Conservation (phyloP, 106 monocot genomes). For the Xerophyta viscosa region DNA sequence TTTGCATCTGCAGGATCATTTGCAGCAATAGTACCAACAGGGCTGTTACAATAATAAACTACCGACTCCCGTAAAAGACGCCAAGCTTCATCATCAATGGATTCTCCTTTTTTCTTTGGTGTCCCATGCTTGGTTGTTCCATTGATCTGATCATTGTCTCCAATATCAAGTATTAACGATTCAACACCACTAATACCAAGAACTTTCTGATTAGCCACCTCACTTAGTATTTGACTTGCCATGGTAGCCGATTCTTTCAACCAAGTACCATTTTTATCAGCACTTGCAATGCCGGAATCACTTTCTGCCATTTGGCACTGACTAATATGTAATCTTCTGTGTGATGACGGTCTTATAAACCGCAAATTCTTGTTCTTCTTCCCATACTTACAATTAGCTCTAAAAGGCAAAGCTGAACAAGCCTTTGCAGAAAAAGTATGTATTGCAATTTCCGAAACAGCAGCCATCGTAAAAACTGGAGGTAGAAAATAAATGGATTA, state of each 20-base stretch:
- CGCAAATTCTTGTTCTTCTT: constrained; percentile 12
- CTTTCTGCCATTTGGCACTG: constrained; percentile 44
- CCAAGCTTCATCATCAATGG: constrained; percentile 88
- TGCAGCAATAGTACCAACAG: constrained; percentile 94
- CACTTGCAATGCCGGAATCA: constrained; percentile 22
- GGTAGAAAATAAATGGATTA: too few relatives aligned
- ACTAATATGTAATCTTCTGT: constrained; percentile 4
- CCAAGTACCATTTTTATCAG: constrained; percentile 48
- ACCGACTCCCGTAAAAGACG: constrained; percentile 63
- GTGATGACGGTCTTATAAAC: neutral
- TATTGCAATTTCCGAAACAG: constrained; percentile 5
- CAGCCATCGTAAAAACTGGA: constrained; percentile 5
- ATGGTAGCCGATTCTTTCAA: constrained; percentile 29
- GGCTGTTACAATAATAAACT: constrained; percentile 81
- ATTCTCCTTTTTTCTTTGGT: constrained; percentile 27
- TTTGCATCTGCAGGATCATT: constrained; percentile 76
- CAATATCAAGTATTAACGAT: constrained; percentile 16
- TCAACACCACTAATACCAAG: constrained; percentile 22
- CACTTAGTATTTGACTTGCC: constrained; percentile 31
- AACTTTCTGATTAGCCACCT: constrained; percentile 17
- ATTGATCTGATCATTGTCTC: constrained; percentile 1
- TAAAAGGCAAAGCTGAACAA: constrained; percentile 9
- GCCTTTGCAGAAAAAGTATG: constrained; percentile 10
- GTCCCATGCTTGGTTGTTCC: constrained; percentile 14
- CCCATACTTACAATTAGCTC: constrained; percentile 1